phyloP scores from a whole-genome alignment of 176 grass and related monocot species.

The Carex myosuroides region DNA sequence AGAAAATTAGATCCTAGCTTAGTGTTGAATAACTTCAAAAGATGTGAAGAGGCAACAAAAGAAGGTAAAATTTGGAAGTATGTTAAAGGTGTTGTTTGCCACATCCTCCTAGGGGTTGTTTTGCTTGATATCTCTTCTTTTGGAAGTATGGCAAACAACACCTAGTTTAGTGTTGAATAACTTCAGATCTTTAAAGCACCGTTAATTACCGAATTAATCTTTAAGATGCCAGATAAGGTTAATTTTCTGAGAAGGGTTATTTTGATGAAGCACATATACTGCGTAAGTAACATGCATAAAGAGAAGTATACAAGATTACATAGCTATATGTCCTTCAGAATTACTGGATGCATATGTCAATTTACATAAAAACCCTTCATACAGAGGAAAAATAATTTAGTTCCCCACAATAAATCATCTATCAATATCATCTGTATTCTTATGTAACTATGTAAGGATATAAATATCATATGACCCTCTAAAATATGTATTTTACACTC shows the following conservation, averaged over 20 bases:
- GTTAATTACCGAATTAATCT: not conserved
- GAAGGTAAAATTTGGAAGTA: constrained; percentile 39
- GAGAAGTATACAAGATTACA: not conserved
- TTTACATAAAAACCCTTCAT: not conserved
- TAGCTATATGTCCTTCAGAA: not conserved
- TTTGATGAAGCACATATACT: not conserved
- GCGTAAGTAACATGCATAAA: constrained; percentile 2
- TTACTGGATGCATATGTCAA: not conserved
- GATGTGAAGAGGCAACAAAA: constrained; percentile 87
- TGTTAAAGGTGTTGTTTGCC: too few relatives aligned
- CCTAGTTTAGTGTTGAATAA: too few relatives aligned
- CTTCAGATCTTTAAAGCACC: not conserved
- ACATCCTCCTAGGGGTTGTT: too few relatives aligned
- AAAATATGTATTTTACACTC: too few relatives aligned
- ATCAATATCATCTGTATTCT: too few relatives aligned
- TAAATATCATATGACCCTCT: too few relatives aligned
- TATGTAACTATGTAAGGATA: too few relatives aligned
- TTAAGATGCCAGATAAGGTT: not conserved
- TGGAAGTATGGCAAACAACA: too few relatives aligned
- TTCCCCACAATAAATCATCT: too few relatives aligned
- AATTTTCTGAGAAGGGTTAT: not conserved
- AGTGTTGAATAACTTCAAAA: constrained; percentile 54
- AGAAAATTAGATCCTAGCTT: constrained; percentile 57
- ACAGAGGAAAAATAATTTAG: too few relatives aligned
- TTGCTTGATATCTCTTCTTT: too few relatives aligned